phyloP scores from a whole-genome alignment of 768 basidiomycete genomes.

The Mycena chlorophos region DNA sequence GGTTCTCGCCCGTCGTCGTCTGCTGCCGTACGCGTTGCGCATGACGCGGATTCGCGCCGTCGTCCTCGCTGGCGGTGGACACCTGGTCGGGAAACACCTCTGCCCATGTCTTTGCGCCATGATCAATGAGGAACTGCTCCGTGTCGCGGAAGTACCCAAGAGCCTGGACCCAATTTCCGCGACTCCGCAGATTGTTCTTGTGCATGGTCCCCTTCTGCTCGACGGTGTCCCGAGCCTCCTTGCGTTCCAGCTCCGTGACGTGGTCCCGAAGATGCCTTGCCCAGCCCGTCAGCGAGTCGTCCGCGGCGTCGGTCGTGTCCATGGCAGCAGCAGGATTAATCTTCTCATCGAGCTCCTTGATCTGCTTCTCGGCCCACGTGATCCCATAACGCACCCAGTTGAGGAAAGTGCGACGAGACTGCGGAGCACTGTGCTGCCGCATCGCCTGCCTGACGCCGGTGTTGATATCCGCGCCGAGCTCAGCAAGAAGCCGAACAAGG shows the following conservation, averaged over 20 bases:
- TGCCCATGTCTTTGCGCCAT: constrained; percentile 44
- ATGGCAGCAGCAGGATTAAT: constrained; percentile 1
- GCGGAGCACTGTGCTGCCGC: constrained; percentile 15
- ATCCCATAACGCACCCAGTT: constrained; percentile 43
- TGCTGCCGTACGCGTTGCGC: background rate
- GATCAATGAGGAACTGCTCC: constrained; percentile 32
- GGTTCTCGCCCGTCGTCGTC: no score
- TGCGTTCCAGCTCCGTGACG: background rate
- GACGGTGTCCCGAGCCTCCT: background rate
- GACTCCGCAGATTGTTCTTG: constrained; percentile 15
- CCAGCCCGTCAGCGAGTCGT: constrained; percentile 12
- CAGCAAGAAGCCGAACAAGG: constrained; percentile 38
- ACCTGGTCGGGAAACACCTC: constrained; percentile 37
- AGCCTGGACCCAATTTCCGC: constrained; percentile 28
- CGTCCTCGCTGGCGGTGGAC: constrained; percentile 15
- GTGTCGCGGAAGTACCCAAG: constrained; percentile 37
- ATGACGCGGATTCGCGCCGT: background rate
- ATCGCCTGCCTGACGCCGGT: constrained; percentile 31
- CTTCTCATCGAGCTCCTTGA: constrained; percentile 24
- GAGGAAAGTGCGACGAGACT: constrained; percentile 30
- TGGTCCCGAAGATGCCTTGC: constrained; percentile 5
- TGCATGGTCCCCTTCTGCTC: constrained; percentile 14
- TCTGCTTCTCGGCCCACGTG: constrained; percentile 21
- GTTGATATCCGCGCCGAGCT: constrained; percentile 38
- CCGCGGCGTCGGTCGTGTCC: background rate